Percentiles rank a stretch among this genome's conserved stretches.
phyloP scores from a whole-genome alignment of 2,329 filamentous ascomycete species.

The Zymoseptoria crescenta region DNA sequence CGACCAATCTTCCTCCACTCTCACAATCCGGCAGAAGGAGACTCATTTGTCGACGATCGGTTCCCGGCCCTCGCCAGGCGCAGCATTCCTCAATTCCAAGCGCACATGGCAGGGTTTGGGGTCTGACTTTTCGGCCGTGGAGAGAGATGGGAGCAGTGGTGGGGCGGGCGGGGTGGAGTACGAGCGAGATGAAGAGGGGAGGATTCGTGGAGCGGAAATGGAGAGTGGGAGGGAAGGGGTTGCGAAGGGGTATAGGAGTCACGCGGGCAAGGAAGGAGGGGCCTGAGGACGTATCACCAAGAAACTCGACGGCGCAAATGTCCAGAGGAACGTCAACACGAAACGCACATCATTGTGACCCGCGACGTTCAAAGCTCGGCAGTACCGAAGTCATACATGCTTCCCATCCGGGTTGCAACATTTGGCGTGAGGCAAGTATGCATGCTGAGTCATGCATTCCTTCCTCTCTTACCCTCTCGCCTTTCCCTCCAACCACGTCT shows the following conservation, averaged over 20 bases:
- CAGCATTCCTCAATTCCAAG: conserved; percentile 73
- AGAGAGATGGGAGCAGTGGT: not conserved
- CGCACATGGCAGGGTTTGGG: conserved; percentile 89
- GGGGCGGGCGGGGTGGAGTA: conserved; percentile 26
- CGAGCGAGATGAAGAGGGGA: conserved; percentile 48
- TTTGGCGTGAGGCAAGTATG: too few relatives aligned
- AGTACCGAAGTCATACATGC: too few relatives aligned
- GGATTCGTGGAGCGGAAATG: conserved; percentile 53
- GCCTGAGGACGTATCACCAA: too few relatives aligned
- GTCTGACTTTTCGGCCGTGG: conserved; percentile 63
- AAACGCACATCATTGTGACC: too few relatives aligned
- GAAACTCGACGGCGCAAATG: too few relatives aligned
- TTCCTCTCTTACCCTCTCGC: too few relatives aligned
- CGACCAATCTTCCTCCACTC: conserved; percentile 33
- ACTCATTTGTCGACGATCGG: conserved; percentile 69
- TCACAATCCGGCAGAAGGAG: conserved; percentile 58
- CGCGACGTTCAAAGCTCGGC: too few relatives aligned
- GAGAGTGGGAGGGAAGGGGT: conserved; percentile 84
- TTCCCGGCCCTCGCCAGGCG: conserved; percentile 81
- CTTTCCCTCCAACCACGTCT: too few relatives aligned
- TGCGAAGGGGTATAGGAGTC: conserved; percentile 79
- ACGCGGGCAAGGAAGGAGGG: conserved; percentile 36
- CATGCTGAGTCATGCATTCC: too few relatives aligned
- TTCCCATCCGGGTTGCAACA: too few relatives aligned
- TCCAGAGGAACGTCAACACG: too few relatives aligned